Percentiles rank a stretch among this genome's conserved stretches.
These are phyloP conservation scores for Mariannaea sp. DNA, from an alignment of 2,329 filamentous ascomycete genomes.

Conservation along the genomic window DNA sequence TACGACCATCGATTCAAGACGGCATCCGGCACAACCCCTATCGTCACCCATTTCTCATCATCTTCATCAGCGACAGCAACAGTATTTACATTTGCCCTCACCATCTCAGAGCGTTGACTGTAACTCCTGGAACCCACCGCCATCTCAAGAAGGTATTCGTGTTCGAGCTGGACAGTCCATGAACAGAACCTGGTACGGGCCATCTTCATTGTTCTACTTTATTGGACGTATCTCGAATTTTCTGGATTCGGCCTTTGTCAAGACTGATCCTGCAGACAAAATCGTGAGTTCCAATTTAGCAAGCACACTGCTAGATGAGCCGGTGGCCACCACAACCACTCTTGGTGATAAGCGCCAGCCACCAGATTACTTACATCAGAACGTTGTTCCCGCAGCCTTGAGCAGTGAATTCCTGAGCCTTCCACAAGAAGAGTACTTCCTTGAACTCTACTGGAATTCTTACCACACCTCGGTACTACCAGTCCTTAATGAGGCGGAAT, in stretches of 20 bases:
- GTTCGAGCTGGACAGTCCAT: conserved; percentile 4
- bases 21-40: no score
- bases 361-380: not conserved
- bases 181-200: conserved; percentile 17
- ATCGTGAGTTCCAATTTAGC: conserved; percentile 4
- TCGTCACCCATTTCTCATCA: no score
- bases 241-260: not conserved
- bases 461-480: conserved; percentile 45
- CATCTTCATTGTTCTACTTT: conserved; percentile 18
- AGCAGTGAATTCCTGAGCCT: conserved; percentile 36
- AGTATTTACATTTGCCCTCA: not conserved
- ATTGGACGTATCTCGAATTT: conserved; percentile 4
- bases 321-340: not conserved
- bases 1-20: not conserved
- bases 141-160: conserved; percentile 5
- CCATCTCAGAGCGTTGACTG: not conserved
- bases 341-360: not conserved
- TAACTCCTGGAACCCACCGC: not conserved
- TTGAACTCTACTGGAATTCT: conserved; percentile 52
- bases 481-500: conserved; percentile 25
- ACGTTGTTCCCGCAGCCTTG: not conserved
- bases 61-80: not conserved
- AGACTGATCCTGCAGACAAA: not conserved
- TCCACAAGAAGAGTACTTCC: conserved; percentile 52
- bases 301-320: conserved; percentile 11